Evolutionary conservation across 1,139 yeast genomes (phyloP).

Genomic region (Zygosaccharomyces pseudobailii): DNA sequence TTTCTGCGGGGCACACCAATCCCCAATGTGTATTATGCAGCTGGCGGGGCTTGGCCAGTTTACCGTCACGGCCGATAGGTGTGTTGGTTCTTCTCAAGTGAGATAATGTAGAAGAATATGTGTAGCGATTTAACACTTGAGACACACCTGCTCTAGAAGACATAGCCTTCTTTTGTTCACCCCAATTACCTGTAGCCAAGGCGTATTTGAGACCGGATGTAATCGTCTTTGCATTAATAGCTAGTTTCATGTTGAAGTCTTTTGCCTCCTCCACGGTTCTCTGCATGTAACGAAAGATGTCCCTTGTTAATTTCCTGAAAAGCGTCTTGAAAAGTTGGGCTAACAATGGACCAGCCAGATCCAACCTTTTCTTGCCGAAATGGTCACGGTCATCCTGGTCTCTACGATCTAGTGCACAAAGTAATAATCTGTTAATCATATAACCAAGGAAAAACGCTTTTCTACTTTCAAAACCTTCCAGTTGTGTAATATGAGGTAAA

Average conservation of each 20-base stretch:
- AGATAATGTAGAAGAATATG: constrained; percentile 93
- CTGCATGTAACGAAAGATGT: constrained; percentile 96
- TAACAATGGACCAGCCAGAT: constrained; percentile 94
- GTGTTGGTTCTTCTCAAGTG: constrained; percentile 98
- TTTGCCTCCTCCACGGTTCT: constrained; percentile 97
- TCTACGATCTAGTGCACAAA: constrained; percentile 94
- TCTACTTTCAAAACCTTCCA: constrained; percentile 94
- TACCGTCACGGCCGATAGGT: constrained; percentile 98
- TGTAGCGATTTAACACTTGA: constrained; percentile 95
- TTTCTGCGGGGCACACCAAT: constrained; percentile 97
- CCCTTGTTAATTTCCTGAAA: constrained; percentile 89
- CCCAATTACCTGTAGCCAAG: constrained; percentile 99
- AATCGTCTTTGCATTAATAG: constrained; percentile 94
- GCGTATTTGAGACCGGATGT: constrained; percentile 97
- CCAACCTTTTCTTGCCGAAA: constrained; percentile 96
- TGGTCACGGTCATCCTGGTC: constrained; percentile 99
- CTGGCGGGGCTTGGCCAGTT: constrained; percentile 97
- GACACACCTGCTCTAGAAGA: constrained; percentile 98
- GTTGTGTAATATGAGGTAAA: constrained; percentile 94
- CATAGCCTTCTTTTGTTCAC: constrained; percentile 99
- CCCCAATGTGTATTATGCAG: constrained; percentile 99
- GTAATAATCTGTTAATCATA: constrained; percentile 90
- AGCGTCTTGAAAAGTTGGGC: constrained; percentile 92
- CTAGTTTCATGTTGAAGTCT: constrained; percentile 91
- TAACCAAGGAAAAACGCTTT: constrained; percentile 96